phyloP scores from a whole-genome alignment of 2,329 filamentous ascomycete species.

The Cladosporium cucumerinum region DNA sequence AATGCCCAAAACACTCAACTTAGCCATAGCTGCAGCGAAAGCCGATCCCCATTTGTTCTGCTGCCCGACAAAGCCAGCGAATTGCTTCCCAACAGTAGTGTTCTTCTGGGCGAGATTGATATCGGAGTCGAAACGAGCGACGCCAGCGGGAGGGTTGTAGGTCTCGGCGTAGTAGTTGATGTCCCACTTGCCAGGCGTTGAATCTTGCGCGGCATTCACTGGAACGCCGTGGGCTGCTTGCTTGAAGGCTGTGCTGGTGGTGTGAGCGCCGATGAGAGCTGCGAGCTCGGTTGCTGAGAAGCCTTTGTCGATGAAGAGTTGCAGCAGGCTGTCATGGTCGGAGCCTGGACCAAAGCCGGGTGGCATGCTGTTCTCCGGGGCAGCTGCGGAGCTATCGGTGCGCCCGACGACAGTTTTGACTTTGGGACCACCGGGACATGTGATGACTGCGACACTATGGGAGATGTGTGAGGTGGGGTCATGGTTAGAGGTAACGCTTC shows the following conservation, averaged over 20 bases:
- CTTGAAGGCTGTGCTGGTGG: slow-evolving; percentile 46
- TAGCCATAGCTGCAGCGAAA: slow-evolving; percentile 23
- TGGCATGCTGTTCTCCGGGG: slow-evolving; percentile 47
- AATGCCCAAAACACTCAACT: slow-evolving; percentile 26
- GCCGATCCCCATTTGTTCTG: slow-evolving; percentile 18
- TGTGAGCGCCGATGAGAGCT: slow-evolving; percentile 55
- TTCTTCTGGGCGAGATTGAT: slow-evolving; percentile 30
- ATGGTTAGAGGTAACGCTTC: neutral
- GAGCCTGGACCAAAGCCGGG: slow-evolving; percentile 39
- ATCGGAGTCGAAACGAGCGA: slow-evolving; percentile 34
- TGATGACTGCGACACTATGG: slow-evolving; percentile 40
- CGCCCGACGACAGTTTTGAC: slow-evolving; percentile 45
- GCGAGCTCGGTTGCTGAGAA: slow-evolving; percentile 50
- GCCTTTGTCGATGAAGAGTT: slow-evolving; percentile 50
- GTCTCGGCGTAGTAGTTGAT: slow-evolving; percentile 46
- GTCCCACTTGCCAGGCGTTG: slow-evolving; percentile 51
- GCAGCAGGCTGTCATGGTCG: slow-evolving; percentile 40
- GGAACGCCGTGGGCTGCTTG: slow-evolving; percentile 23
- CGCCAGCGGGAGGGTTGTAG: slow-evolving; percentile 25
- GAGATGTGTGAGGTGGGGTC: neutral
- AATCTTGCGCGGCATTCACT: slow-evolving; percentile 40
- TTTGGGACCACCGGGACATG: slow-evolving; percentile 21
- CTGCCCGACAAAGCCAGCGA: slow-evolving; percentile 17
- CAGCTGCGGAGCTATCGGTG: slow-evolving; percentile 41
- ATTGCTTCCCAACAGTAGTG: slow-evolving; percentile 29